These are phyloP conservation scores for Ceratocystis albifundus DNA, from an alignment of 2,329 filamentous ascomycete genomes.

Conservation along the genomic window DNA sequence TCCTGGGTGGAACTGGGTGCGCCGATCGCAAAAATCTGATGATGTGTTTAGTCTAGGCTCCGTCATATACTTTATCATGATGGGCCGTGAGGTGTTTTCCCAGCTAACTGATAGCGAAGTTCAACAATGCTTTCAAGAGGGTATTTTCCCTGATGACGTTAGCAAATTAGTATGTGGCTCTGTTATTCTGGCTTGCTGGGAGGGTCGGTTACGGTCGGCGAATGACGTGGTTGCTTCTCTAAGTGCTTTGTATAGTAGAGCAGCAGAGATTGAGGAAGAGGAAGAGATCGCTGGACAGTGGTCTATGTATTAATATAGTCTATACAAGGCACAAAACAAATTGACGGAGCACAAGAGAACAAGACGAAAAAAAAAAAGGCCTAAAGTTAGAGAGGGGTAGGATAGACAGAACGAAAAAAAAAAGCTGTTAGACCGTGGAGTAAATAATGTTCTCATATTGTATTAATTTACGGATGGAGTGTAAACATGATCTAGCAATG, in stretches of 20 bases:
- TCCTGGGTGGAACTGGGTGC: constrained; percentile 27
- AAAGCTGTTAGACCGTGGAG: constrained; percentile 5
- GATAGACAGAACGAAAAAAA: not conserved
- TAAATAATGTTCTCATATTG: constrained; percentile 17
- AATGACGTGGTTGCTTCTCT: constrained; percentile 21
- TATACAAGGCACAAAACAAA: constrained; percentile 12
- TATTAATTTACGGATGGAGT: constrained; percentile 22
- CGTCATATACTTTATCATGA: constrained; percentile 31
- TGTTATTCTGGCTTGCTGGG: constrained; percentile 29
- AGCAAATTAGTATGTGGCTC: constrained; percentile 26
- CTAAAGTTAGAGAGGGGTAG: not conserved
- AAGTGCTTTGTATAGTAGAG: constrained; percentile 22
- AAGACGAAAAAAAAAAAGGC: not conserved
- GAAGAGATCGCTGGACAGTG: constrained; percentile 24
- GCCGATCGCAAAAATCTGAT: constrained; percentile 26
- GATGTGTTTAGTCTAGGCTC: constrained; percentile 32
- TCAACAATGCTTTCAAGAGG: constrained; percentile 26
- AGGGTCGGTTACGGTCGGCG: constrained; percentile 21
- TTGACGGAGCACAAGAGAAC: constrained; percentile 13
- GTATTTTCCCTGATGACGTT: constrained; percentile 28
- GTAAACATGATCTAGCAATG: constrained; percentile 20
- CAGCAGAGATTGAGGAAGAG: constrained; percentile 22
- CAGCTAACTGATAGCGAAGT: constrained; percentile 28
- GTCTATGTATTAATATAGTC: constrained; percentile 23
- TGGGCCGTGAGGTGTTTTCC: constrained; percentile 28